Conservation (phyloP, 345 rosid species). For the Psidium friedrichsthalianum region DNA sequence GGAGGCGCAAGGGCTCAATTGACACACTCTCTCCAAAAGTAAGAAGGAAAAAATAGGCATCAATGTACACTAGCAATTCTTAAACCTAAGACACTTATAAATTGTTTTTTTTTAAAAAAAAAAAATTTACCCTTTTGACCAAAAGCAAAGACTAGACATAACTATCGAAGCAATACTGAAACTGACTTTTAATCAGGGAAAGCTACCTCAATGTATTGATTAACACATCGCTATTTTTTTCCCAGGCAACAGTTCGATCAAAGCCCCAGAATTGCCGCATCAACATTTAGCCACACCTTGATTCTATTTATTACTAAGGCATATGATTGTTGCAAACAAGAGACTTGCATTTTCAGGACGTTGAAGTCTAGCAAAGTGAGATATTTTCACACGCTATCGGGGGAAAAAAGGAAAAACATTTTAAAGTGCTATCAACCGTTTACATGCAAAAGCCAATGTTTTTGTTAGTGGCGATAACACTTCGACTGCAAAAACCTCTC, state of each 20-base stretch:
- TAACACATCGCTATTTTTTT: background rate
- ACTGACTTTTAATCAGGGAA: background rate
- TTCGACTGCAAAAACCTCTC: background rate
- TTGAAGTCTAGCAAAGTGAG: background rate
- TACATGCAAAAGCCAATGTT: background rate
- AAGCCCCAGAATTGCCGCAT: background rate
- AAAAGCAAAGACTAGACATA: background rate
- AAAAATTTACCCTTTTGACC: too few relatives aligned
- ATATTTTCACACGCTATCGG: background rate
- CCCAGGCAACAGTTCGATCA: background rate
- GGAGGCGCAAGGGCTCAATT: background rate
- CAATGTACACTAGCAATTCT: background rate
- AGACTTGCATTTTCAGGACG: background rate
- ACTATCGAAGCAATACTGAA: background rate
- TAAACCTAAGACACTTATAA: background rate
- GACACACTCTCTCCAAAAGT: background rate
- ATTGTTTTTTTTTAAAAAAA: too few relatives aligned
- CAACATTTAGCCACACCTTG: background rate
- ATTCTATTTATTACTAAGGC: background rate
- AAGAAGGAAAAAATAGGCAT: background rate
- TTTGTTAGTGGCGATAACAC: background rate
- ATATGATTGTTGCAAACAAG: background rate
- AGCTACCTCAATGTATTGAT: background rate
- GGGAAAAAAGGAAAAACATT: background rate
- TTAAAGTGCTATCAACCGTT: background rate